Conservation (phyloP, 2,329 filamentous ascomycete genomes). For the Camptophora hylomeconis region DNA sequence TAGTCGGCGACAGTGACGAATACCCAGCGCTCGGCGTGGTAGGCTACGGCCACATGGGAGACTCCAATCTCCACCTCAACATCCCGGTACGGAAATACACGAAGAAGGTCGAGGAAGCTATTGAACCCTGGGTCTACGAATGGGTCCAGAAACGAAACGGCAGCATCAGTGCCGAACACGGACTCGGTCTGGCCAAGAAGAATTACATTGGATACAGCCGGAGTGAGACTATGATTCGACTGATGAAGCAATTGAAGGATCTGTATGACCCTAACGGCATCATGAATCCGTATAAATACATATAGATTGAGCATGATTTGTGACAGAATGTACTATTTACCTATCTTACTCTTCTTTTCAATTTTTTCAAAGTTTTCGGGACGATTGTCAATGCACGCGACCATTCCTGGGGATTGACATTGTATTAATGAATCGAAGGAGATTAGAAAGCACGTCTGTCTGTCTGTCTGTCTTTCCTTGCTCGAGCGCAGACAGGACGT, state of each 20-base stretch:
- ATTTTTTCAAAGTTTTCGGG: too few species aligned
- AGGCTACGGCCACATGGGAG: slow-evolving; percentile 97
- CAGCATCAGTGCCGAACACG: slow-evolving; percentile 95
- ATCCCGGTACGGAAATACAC: slow-evolving; percentile 72
- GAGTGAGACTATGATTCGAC: slow-evolving; percentile 67
- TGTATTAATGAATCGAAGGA: too few species aligned
- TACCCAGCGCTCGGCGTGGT: slow-evolving; percentile 79
- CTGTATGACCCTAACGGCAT: slow-evolving; percentile 95
- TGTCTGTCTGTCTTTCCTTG: too few species aligned
- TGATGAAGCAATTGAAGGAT: slow-evolving; percentile 94
- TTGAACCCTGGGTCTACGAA: slow-evolving; percentile 95
- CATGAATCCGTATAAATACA: slow-evolving; percentile 98
- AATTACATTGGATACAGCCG: slow-evolving; percentile 88
- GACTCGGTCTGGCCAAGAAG: slow-evolving; percentile 88
- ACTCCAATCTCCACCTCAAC: slow-evolving; percentile 90
- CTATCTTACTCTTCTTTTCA: too few species aligned
- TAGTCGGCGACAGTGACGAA: slow-evolving; percentile 63
- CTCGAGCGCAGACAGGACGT: too few species aligned
- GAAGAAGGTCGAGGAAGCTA: slow-evolving; percentile 67
- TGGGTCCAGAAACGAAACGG: slow-evolving; percentile 83
- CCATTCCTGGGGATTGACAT: too few species aligned
- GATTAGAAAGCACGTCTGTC: too few species aligned
- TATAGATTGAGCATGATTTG: too few species aligned
- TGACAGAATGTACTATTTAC: too few species aligned
- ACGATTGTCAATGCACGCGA: too few species aligned